These are phyloP conservation scores for Diatrype stigma DNA, from an alignment of 2,329 filamentous ascomycete species.

Conservation along the genomic window DNA sequence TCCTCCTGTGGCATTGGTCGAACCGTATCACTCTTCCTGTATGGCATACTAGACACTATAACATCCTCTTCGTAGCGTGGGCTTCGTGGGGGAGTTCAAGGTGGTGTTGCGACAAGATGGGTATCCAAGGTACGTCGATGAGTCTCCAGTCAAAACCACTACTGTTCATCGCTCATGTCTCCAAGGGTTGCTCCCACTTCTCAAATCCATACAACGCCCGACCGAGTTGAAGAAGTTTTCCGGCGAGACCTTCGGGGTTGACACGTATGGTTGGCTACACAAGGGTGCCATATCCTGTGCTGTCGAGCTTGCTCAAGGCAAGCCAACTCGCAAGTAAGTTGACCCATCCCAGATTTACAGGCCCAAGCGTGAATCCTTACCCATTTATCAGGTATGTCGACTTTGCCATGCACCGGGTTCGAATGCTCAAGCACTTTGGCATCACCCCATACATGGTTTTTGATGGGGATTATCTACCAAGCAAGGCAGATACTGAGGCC, in stretches of 20 bases:
- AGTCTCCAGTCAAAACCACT: neutral
- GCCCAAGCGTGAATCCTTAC: slow-evolving; percentile 10
- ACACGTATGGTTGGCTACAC: slow-evolving; percentile 98
- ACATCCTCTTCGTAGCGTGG: slow-evolving; percentile 1
- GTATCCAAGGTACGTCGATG: slow-evolving; percentile 25
- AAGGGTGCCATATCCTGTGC: slow-evolving; percentile 87
- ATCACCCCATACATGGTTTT: slow-evolving; percentile 95
- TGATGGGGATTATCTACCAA: slow-evolving; percentile 91
- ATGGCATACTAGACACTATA: slow-evolving; percentile 7
- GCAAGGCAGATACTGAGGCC: slow-evolving; percentile 83
- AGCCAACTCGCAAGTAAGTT: slow-evolving; percentile 78
- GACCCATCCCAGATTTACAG: slow-evolving; percentile 1
- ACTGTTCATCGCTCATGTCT: slow-evolving; percentile 9
- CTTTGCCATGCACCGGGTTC: slow-evolving; percentile 83
- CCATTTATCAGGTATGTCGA: slow-evolving; percentile 69
- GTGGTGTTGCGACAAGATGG: slow-evolving; percentile 16
- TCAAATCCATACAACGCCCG: slow-evolving; percentile 94
- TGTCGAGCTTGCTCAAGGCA: slow-evolving; percentile 82
- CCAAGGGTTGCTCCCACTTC: slow-evolving; percentile 76
- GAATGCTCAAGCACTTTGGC: slow-evolving; percentile 91
- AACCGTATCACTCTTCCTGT: slow-evolving; percentile 2
- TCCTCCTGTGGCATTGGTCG: neutral
- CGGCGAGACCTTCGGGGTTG: slow-evolving; percentile 87
- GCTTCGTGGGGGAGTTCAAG: slow-evolving; percentile 4
- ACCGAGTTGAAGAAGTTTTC: slow-evolving; percentile 80